Evolutionary conservation across 2,329 filamentous ascomycete genomes (phyloP).

Genomic region (Colletotrichum chrysophilum): DNA sequence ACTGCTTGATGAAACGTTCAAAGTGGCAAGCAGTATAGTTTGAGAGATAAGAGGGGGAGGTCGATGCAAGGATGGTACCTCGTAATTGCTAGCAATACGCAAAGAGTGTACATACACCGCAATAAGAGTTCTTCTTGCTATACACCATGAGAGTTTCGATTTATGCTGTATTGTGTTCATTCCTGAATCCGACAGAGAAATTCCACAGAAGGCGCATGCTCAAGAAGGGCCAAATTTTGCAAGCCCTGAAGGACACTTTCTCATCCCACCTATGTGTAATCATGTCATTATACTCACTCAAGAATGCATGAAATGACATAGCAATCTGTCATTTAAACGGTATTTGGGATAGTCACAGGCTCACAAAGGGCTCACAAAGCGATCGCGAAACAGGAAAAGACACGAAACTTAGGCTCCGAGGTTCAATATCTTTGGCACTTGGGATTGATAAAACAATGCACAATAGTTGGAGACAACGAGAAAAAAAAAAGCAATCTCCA

Average conservation of each 20-base stretch:
- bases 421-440: not conserved
- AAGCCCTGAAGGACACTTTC: not conserved
- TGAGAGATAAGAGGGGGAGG: not conserved
- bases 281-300: fast-evolving
- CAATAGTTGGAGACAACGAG: too few species aligned
- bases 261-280: fast-evolving
- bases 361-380: not conserved
- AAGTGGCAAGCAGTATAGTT: fast-evolving
- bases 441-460: fast-evolving
- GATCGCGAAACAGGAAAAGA: not conserved
- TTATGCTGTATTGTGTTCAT: fast-evolving
- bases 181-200: not conserved
- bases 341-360: fast-evolving
- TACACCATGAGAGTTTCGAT: fast-evolving
- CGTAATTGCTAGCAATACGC: not conserved
- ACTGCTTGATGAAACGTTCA: not conserved
- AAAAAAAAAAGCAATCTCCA: fast-evolving
- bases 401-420: not conserved
- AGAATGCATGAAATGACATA: too few species aligned
- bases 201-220: not conserved
- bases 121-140: fast-evolving
- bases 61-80: fast-evolving
- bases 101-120: fast-evolving
- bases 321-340: fast-evolving
- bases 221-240: not conserved